Base-by-base conservation (phyloP, 306 rosid species). In the Fagus sylvatica region DNA sequence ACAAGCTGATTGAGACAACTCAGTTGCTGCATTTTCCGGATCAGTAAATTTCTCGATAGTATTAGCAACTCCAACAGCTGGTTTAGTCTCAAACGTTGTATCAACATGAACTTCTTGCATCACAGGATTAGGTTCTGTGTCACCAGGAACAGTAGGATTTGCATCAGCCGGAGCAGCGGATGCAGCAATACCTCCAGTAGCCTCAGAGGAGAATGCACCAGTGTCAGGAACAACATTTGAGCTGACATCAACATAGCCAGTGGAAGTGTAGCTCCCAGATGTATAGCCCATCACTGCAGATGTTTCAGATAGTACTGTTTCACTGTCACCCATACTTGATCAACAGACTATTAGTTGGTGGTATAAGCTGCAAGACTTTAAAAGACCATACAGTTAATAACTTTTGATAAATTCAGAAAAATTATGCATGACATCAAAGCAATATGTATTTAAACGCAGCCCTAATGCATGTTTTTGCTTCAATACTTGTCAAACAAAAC, bases 271-370 rank as follows among this genome's bases (percentile, higher is more conserved):
- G 2, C 78, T 78, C 42, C 75, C 76, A 30, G 88, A 51, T 13
- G 74, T 28, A 76, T 76, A 83, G 43, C 80, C 85, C 82, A 80
- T 82, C 55, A 80, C 84, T 28, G 78, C 81, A 80, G 93, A 75
- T 70, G 88, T 60, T 82, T 92, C 90, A 7, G 93, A 82, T 74
- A 79, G 84, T 43, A 85, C 88, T 30, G 91, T 61, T 84, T 95
- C 98, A 30, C 89, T 91, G 73, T 91, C 96, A 55, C 88, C 97
- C 98, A 92, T 89, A 6, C 79, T 83, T 22, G 72, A 83, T 17
- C 13, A 49, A 42, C 36, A 69, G 68, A 13, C 46, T 46, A 73
- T 64, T 19, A 65, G 74, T 84, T 66, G 73, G 49, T 65, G 17
- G 43, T 7, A 37, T 56, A 80, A 43, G 71, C 93, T 74, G 75